Conservation (phyloP, 371 early-diverging fungal species). For the Lichtheimia ornata region DNA sequence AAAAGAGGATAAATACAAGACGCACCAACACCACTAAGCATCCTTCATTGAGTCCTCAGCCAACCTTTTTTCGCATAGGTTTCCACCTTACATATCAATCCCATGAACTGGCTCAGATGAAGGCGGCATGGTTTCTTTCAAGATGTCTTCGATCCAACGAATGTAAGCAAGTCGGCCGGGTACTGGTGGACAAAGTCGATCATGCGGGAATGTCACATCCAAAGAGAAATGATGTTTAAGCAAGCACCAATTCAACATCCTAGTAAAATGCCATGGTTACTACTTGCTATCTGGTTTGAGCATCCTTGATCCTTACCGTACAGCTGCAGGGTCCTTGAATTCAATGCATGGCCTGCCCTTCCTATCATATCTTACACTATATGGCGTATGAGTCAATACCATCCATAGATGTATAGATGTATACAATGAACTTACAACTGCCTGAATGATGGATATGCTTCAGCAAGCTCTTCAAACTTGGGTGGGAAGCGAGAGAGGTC, state of each 20-base stretch:
- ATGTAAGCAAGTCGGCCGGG: constrained; percentile 70
- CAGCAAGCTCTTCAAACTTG: constrained; percentile 26
- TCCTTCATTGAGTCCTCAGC: too few species aligned
- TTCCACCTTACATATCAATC: constrained; percentile 60
- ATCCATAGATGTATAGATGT: not conserved
- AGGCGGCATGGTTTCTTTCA: constrained; percentile 29
- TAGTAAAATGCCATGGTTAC: constrained; percentile 12
- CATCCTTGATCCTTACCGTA: constrained; percentile 24
- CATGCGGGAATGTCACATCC: constrained; percentile 61
- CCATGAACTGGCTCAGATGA: constrained; percentile 28
- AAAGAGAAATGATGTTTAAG: constrained; percentile 61
- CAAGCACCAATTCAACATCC: constrained; percentile 56
- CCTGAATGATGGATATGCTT: constrained; percentile 21
- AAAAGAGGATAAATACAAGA: constrained; percentile 79
- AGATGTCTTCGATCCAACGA: constrained; percentile 63
- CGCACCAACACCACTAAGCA: constrained; percentile 67
- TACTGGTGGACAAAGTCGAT: constrained; percentile 67
- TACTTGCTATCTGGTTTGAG: not conserved
- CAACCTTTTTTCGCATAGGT: too few species aligned
- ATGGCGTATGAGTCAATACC: not conserved
- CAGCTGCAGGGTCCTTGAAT: constrained; percentile 42
- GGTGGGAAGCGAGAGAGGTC: not conserved
- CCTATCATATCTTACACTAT: constrained; percentile 20
- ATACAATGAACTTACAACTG: constrained; percentile 18
- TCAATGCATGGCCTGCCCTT: constrained; percentile 29